Conservation (phyloP, 257 asterid species). For the Lavandula angustifolia region DNA sequence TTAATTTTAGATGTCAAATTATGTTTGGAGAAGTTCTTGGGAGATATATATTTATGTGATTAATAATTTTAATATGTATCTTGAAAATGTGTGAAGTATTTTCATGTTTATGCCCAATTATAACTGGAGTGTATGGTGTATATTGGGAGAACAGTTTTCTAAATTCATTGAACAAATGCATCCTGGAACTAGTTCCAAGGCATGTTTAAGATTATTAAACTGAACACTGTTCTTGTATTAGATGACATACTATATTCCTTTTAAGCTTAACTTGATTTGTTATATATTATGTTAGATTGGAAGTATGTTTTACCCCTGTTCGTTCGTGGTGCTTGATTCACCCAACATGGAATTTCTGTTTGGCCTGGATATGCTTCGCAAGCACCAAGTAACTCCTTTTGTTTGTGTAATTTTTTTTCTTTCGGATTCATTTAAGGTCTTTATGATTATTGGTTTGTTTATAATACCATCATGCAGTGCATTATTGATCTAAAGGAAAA, state of each 20-base stretch:
- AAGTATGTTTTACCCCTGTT: constrained; percentile 76
- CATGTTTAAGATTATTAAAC: background rate
- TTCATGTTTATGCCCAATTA: background rate
- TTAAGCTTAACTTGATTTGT: constrained; percentile 19
- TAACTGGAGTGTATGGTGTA: background rate
- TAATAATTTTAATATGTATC: background rate
- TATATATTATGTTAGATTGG: constrained; percentile 64
- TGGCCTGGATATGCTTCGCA: constrained; percentile 98
- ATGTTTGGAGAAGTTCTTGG: background rate
- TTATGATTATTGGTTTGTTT: constrained; percentile 24
- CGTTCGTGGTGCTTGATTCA: constrained; percentile 88
- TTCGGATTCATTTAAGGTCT: constrained; percentile 21
- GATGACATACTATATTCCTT: background rate
- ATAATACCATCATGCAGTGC: constrained; percentile 55
- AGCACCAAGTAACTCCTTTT: constrained; percentile 73
- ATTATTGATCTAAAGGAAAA: constrained; percentile 91
- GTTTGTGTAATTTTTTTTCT: constrained; percentile 5
- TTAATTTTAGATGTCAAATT: background rate
- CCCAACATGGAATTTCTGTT: constrained; percentile 98
- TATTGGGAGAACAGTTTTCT: background rate
- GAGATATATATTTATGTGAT: background rate
- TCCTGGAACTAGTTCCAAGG: background rate
- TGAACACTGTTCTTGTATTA: constrained; percentile 11
- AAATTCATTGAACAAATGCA: background rate
- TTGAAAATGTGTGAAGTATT: background rate